Base-by-base conservation (phyloP, 2,329 filamentous ascomycete species). In the Amphichorda felina region DNA sequence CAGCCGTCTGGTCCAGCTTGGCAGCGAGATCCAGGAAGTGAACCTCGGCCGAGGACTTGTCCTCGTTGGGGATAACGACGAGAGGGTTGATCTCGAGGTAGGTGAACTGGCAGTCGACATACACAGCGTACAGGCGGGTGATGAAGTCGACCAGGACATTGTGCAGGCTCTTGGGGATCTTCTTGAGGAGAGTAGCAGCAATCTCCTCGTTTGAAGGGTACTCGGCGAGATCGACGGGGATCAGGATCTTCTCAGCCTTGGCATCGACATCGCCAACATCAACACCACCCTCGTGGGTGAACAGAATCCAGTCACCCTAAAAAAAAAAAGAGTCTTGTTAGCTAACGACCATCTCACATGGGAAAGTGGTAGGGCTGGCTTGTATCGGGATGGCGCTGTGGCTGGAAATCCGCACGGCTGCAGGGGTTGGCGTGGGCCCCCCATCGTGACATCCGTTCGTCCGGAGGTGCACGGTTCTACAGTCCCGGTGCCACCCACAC, bases 71-170 rank as follows among this genome's bases (percentile, higher is more conserved):
- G 53, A 98, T 89, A 59, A 95, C 91, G 43, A 98, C 91, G 45
- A 98, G 72, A 50, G 91, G 91, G 79, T 98, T 98, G 74, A 98
- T 98, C 68, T 98, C 91, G 51, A 98, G 86, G 72, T 98, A 98
- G 56, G 91, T 96, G 77, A 98, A 98, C 67, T 98, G 91, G 78
- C 85, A 94, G 73, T 98, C 91, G 46, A 96, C 91, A 57, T 96
- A 98, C 68, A 98, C 91, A 51, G 89, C 91, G 60, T 98, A 98
- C 48, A 98, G 75, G 53, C 91, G 81, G 55, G 86, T 86, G 70
- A 98, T 98, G 75, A 98, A 98, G 75, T 98, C 91, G 44, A 98
- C 84, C 41, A 98, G 78, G 55, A 98, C 91, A 56, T 94, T 95
- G 77, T 98, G 91, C 35, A 98, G 74, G 59, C 89, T 89, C 68